phyloP scores from a whole-genome alignment of 192 early-diverging fungal species.

The Spizellomyces punctatus region DNA sequence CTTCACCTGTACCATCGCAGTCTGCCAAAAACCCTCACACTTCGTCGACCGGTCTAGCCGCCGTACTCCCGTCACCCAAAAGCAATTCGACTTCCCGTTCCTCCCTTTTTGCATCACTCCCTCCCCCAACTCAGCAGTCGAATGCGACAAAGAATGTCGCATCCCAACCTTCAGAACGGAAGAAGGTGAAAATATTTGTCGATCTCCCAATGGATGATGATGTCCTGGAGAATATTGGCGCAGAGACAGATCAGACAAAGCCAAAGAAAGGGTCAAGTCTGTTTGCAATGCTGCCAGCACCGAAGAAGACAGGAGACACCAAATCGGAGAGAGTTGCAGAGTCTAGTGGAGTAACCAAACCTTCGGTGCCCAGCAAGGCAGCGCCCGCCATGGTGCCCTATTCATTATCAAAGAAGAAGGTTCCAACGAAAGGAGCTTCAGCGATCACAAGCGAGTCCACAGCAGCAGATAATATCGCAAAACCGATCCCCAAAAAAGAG shows the following conservation, averaged over 20 bases:
- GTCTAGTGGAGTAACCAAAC: not conserved
- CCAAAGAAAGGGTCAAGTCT: slow-evolving; percentile 4
- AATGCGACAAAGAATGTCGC: not conserved
- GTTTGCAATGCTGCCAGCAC: slow-evolving; percentile 26
- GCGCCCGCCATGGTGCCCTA: slow-evolving; percentile 4
- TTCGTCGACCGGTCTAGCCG: not conserved
- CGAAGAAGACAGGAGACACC: slow-evolving; percentile 9
- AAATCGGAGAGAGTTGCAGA: not conserved
- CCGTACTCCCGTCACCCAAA: not conserved
- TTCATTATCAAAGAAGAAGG: slow-evolving; percentile 18
- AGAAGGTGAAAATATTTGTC: slow-evolving; percentile 34
- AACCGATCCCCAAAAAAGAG: not conserved
- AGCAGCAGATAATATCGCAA: slow-evolving; percentile 1
- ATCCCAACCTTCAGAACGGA: not conserved
- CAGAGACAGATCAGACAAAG: not conserved
- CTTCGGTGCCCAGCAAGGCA: not conserved
- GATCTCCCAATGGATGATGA: slow-evolving; percentile 11
- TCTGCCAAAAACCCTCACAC: no score
- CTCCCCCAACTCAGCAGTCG: slow-evolving; percentile 8
- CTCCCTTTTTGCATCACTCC: slow-evolving; percentile 21
- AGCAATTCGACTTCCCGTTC: not conserved
- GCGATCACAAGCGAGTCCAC: not conserved
- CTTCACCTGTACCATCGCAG: no score
- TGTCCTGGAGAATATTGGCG: not conserved
- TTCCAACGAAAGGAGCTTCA: not conserved